Evolutionary conservation across 768 basidiomycete genomes (phyloP).

Genomic region (Sutorius australiensis): DNA sequence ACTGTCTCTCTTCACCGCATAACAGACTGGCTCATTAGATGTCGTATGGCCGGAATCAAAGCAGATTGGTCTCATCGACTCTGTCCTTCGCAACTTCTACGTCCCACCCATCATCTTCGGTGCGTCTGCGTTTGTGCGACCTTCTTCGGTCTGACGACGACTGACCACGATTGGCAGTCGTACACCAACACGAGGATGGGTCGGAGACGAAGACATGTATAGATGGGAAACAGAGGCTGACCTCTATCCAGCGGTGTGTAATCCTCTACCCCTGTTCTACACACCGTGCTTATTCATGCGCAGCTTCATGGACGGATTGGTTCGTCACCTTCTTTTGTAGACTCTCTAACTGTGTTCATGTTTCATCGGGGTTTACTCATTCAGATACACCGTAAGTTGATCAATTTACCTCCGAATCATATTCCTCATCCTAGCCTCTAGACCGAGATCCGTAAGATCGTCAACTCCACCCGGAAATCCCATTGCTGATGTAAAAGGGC

Average conservation of each 20-base stretch:
- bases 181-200: slow-evolving; percentile 53
- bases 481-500: neutral
- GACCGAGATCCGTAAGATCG: slow-evolving; percentile 45
- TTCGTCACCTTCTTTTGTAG: slow-evolving; percentile 33
- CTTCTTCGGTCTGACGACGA: neutral
- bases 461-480: fast-evolving
- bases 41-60: slow-evolving; percentile 79
- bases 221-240: slow-evolving; percentile 79
- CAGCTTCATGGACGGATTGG: slow-evolving; percentile 69
- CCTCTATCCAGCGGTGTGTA: slow-evolving; percentile 64
- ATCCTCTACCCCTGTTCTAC: neutral
- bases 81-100: slow-evolving; percentile 74
- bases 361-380: slow-evolving; percentile 7
- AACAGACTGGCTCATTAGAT: slow-evolving; percentile 34
- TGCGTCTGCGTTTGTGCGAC: slow-evolving; percentile 20
- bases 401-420: neutral
- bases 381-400: slow-evolving; percentile 54
- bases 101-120: slow-evolving; percentile 79
- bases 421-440: slow-evolving; percentile 13
- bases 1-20: neutral
- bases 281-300: neutral
- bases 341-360: neutral
- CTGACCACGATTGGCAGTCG: slow-evolving; percentile 37
- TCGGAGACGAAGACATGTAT: slow-evolving; percentile 65
- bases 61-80: slow-evolving; percentile 73